These are phyloP conservation scores for Bipolaris bicolor DNA, from an alignment of 2,329 filamentous ascomycete genomes.

Conservation along the genomic window DNA sequence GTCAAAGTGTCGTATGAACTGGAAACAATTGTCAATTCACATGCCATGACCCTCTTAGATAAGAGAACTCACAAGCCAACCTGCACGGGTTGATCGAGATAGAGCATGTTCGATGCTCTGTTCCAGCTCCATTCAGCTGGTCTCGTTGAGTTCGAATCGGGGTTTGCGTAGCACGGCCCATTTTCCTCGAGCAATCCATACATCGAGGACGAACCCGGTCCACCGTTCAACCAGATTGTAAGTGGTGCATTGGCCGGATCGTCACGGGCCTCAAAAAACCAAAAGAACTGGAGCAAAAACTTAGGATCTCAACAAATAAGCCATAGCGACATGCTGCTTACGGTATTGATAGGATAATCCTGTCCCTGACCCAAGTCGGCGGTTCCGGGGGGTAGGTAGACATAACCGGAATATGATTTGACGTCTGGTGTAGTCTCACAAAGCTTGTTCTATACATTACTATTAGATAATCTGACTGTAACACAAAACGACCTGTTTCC, in stretches of 20 bases:
- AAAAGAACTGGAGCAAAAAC: constrained; percentile 40
- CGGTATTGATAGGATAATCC: constrained; percentile 28
- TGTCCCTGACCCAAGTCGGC: constrained; percentile 27
- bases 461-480: background rate
- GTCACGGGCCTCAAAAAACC: constrained; percentile 60
- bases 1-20: constrained; percentile 54
- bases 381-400: constrained; percentile 35
- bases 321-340: background rate
- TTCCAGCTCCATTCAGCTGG: constrained; percentile 28
- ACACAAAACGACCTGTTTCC: background rate
- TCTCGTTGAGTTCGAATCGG: constrained; percentile 16
- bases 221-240: constrained; percentile 59
- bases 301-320: background rate
- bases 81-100: constrained; percentile 67
- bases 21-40: background rate
- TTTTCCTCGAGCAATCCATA: constrained; percentile 57
- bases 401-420: constrained; percentile 61
- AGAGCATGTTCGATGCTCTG: constrained; percentile 57
- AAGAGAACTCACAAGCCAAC: constrained; percentile 54
- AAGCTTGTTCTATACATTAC: constrained; percentile 47
- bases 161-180: constrained; percentile 56
- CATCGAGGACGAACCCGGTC: constrained; percentile 44
- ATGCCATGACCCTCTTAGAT: background rate
- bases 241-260: constrained; percentile 59
- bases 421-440: constrained; percentile 61